Conservation (phyloP, 768 basidiomycete genomes). For the Mycena chlorophos region DNA sequence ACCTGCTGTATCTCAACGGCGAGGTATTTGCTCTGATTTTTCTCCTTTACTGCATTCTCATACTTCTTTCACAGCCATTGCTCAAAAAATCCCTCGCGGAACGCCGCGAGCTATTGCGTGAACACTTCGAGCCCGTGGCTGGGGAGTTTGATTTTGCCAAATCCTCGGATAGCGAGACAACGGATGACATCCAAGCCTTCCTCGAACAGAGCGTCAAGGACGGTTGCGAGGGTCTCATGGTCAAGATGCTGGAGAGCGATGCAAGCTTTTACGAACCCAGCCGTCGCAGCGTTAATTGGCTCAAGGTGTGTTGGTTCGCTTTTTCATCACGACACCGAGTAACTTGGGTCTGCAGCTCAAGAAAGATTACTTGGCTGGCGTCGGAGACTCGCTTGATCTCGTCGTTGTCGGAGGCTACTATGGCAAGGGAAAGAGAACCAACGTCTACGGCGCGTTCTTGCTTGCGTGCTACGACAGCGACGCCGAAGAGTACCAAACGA, state of each 20-base stretch:
- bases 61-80: slow-evolving; percentile 58
- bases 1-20: slow-evolving; percentile 94
- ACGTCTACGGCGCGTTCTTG: slow-evolving; percentile 96
- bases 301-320: slow-evolving; percentile 63
- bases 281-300: slow-evolving; percentile 93
- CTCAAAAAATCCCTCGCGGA: slow-evolving; percentile 72
- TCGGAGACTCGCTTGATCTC: slow-evolving; percentile 95
- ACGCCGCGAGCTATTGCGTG: slow-evolving; percentile 71
- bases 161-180: slow-evolving; percentile 83
- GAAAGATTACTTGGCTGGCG: slow-evolving; percentile 95
- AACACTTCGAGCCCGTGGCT: slow-evolving; percentile 79
- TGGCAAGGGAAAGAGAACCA: slow-evolving; percentile 96
- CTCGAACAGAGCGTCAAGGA: slow-evolving; percentile 97
- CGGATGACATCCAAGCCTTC: slow-evolving; percentile 93
- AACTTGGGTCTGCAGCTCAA: slow-evolving; percentile 66
- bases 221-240: slow-evolving; percentile 98
- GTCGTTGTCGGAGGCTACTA: slow-evolving; percentile 98
- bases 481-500: slow-evolving; percentile 91
- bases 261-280: slow-evolving; percentile 96
- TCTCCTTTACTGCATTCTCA: background rate
- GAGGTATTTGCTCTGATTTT: slow-evolving; percentile 49
- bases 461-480: slow-evolving; percentile 96
- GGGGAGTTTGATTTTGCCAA: slow-evolving; percentile 95
- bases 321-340: background rate
- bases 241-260: slow-evolving; percentile 94